A percentile compares a stretch with the other conserved stretches of the same genome.
Conservation (phyloP, 1,284 basidiomycete genomes). For the Wolfiporia cocos region DNA sequence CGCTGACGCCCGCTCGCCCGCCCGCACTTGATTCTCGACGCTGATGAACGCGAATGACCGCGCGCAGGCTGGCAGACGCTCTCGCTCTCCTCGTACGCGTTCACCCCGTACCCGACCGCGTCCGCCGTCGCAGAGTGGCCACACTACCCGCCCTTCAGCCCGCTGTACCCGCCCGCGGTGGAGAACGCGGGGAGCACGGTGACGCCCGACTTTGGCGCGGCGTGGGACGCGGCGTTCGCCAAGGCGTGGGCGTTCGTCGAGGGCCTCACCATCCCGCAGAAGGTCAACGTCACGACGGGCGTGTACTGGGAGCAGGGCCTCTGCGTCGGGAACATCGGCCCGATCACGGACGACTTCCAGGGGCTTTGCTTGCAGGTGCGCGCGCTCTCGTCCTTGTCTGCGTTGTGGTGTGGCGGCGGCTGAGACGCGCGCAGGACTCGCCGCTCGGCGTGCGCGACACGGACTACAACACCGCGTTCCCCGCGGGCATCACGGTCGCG, state of each 20-base stretch:
- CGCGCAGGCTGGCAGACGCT: conserved; percentile 16
- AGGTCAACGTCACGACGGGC: conserved; percentile 36
- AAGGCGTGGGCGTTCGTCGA: conserved; percentile 32
- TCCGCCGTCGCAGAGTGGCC: conserved; percentile 23
- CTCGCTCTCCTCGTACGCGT: conserved; percentile 18
- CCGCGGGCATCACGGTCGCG: conserved; percentile 51
- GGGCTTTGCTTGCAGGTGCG: conserved; percentile 60
- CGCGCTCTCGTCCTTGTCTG: no score
- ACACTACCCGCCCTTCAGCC: conserved; percentile 22
- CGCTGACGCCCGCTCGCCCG: not conserved
- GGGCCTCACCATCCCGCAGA: conserved; percentile 32
- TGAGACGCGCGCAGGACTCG: conserved; percentile 32
- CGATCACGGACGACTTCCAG: conserved; percentile 37
- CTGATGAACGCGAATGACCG: not conserved
- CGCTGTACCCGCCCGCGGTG: conserved; percentile 24
- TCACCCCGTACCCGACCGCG: conserved; percentile 28
- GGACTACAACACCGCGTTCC: conserved; percentile 57
- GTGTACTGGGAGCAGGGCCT: conserved; percentile 39
- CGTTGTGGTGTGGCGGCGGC: conserved; percentile 12
- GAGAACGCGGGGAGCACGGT: conserved; percentile 20
- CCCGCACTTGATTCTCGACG: no score
- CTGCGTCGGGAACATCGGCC: conserved; percentile 38
- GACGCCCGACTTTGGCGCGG: conserved; percentile 38
- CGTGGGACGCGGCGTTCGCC: conserved; percentile 34
- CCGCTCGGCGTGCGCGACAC: conserved; percentile 36